Percentiles rank a stretch among this genome's conserved stretches.
Conservation (phyloP, 2,329 filamentous ascomycete genomes). For the Colletotrichum sublineola region DNA sequence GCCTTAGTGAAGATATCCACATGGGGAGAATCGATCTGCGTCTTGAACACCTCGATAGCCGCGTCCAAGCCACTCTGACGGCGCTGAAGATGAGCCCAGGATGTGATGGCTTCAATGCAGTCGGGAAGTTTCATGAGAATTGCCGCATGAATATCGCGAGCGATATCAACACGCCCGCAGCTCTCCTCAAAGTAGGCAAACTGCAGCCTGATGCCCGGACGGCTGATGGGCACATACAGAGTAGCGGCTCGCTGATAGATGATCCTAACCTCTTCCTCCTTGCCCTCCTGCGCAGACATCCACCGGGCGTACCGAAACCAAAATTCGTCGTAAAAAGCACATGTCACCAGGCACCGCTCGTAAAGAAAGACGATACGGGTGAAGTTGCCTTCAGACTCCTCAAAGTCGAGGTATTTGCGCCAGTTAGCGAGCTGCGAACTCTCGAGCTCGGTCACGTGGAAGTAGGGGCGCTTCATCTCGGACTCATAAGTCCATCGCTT, state of each 20-base stretch:
- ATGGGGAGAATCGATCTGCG: constrained; percentile 79
- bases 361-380: constrained; percentile 85
- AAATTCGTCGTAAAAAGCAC: constrained; percentile 96
- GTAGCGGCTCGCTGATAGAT: constrained; percentile 91
- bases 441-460: constrained; percentile 94
- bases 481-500: constrained; percentile 96
- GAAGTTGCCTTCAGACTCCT: constrained; percentile 86
- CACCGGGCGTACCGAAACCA: constrained; percentile 98
- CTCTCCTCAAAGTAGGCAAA: constrained; percentile 97
- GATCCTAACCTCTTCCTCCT: constrained; percentile 90
- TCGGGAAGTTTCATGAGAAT: constrained; percentile 83
- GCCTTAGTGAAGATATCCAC: constrained; percentile 87
- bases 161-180: constrained; percentile 79
- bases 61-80: constrained; percentile 87
- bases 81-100: constrained; percentile 87
- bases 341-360: constrained; percentile 92
- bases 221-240: constrained; percentile 87
- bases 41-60: constrained; percentile 85
- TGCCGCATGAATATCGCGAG: constrained; percentile 85
- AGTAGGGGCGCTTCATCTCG: constrained; percentile 95
- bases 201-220: constrained; percentile 86
- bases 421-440: constrained; percentile 88
- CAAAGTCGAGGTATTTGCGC: constrained; percentile 96
- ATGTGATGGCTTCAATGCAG: constrained; percentile 88
- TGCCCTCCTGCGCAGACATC: constrained; percentile 85